Evolutionary conservation across 2,329 filamentous ascomycete species (phyloP), one percentile per base, ranked within the genome.

Genomic region (Alternaria gaisen): DNA sequence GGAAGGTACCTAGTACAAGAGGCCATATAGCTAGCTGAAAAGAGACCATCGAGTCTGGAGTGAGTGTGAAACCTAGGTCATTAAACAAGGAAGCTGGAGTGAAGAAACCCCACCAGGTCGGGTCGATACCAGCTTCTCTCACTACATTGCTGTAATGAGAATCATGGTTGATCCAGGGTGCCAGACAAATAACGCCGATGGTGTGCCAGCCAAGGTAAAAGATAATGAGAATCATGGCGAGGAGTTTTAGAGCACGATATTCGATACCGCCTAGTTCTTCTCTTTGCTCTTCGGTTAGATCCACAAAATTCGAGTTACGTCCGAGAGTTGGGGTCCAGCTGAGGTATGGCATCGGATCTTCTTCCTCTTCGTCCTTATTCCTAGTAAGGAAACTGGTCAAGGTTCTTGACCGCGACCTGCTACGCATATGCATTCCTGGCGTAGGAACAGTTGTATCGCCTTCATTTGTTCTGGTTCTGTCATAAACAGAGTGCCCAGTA

Each of bases 221-320:
- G 8, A 75, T 75, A 3, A 91, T 84, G 20, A 98, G 82, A 30
- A 98, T 88, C 28, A 92, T 76, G 1, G 92, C 91, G 48, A 99
- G 81, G 2, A 93, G 92, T 77, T 97, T 96, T 61, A 99, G 78
- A 0, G 94, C 92, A 6, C 95, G 90, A 74, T 99, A 99, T 77
- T 99, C 95, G 65, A 99, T 97, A 20, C 95, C 95, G 11, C 95
- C 95, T 3, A 99, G 82, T 78, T 99, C 95, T 75, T 99, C 94
- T 67, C 95, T 88, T 79, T 99, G 93, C 65, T 95, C 93, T 68
- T 97, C 91, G 0, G 91, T 92, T 66, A 99, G 80, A 68, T 94
- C 92, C 12, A 95, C 86, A 73, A 98, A 99, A 38, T 92, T 90
- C 11, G 94, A 98, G 77, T 99, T 99, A 64, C 95, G 89, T 24